phyloP scores from a whole-genome alignment of 768 basidiomycete species.

The Mycena vulgaris region DNA sequence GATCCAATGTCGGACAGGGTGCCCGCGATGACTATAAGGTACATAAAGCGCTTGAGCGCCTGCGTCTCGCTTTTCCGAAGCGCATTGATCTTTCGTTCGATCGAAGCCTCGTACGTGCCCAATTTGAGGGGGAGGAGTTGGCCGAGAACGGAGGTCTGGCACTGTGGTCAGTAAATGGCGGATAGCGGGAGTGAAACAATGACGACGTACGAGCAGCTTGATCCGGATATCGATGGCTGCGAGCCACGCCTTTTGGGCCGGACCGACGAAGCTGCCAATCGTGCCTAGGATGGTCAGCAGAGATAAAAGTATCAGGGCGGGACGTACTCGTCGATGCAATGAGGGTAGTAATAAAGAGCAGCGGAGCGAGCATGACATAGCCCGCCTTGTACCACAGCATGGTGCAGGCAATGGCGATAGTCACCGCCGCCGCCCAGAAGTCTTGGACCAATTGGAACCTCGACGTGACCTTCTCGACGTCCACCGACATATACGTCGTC shows the following conservation, averaged over 20 bases:
- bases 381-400: conserved; percentile 26
- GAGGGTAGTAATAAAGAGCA: too few species aligned
- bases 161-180: not conserved
- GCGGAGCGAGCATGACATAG: conserved; percentile 17
- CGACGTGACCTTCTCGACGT: conserved; percentile 22
- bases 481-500: conserved; percentile 25
- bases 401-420: conserved; percentile 19
- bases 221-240: conserved; percentile 22
- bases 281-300: not conserved
- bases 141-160: conserved; percentile 24
- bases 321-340: too few species aligned
- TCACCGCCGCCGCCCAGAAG: conserved; percentile 20
- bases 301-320: too few species aligned
- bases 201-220: conserved; percentile 23
- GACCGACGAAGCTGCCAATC: conserved; percentile 15
- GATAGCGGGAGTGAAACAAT: not conserved
- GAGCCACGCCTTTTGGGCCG: conserved; percentile 26
- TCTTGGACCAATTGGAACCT: conserved; percentile 23
- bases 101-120: conserved; percentile 18
- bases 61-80: conserved; percentile 21
- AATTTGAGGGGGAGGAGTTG: conserved; percentile 33
- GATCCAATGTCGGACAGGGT: conserved; percentile 16
- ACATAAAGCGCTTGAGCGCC: conserved; percentile 17
- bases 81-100: conserved; percentile 5
- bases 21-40: conserved; percentile 1